These are phyloP conservation scores for Hyphochytrium catenoides DNA, from an alignment of 352 stramenopile genomes.

Conservation along the genomic window DNA sequence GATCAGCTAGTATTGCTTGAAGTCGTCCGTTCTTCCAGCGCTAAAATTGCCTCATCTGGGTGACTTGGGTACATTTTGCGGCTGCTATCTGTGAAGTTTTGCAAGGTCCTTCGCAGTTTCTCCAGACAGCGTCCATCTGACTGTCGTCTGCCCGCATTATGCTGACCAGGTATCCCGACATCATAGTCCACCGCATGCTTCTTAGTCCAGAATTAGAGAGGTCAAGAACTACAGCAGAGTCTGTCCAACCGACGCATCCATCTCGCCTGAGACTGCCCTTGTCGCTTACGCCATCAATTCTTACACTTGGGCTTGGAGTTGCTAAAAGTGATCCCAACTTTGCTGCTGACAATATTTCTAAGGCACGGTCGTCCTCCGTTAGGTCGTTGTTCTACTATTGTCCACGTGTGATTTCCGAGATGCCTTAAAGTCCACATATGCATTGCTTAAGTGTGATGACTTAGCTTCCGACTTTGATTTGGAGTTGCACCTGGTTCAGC, in stretches of 20 bases:
- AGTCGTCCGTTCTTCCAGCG: too few species aligned
- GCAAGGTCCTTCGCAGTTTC: too few species aligned
- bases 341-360: slow-evolving; percentile 3
- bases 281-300: slow-evolving; percentile 27
- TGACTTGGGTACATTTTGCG: too few species aligned
- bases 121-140: too few species aligned
- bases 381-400: not conserved
- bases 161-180: slow-evolving; percentile 71
- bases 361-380: slow-evolving; percentile 4
- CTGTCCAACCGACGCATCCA: not conserved
- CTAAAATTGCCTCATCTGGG: too few species aligned
- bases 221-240: not conserved
- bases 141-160: too few species aligned
- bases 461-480: too few species aligned
- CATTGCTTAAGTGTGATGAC: too few species aligned
- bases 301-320: slow-evolving; percentile 11
- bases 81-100: too few species aligned
- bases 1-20: too few species aligned
- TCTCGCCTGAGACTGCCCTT: slow-evolving; percentile 13
- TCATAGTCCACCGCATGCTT: slow-evolving; percentile 70
- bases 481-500: too few species aligned
- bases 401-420: slow-evolving; percentile 7
- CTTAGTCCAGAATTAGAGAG: slow-evolving; percentile 20
- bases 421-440: slow-evolving; percentile 4
- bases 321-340: not conserved